These are phyloP conservation scores for Asterionellopsis glacialis DNA, from an alignment of 108 stramenopile genomes.

Conservation along the genomic window DNA sequence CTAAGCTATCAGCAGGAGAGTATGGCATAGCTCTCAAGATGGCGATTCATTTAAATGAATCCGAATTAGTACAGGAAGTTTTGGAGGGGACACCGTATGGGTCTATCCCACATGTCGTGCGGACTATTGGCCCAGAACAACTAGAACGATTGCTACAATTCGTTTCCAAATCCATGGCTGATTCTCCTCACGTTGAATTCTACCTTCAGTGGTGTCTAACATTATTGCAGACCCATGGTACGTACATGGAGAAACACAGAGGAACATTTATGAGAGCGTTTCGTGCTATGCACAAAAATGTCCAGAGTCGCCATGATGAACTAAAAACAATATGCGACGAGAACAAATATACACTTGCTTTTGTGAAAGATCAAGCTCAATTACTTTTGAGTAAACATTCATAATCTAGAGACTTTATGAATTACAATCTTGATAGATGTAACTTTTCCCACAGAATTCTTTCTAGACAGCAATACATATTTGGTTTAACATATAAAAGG, in stretches of 20 bases:
- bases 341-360: constrained; percentile 77
- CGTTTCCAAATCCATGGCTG: constrained; percentile 67
- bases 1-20: constrained; percentile 52
- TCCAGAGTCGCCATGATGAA: constrained; percentile 70
- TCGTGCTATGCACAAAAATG: constrained; percentile 62
- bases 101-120: constrained; percentile 70
- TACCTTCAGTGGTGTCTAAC: constrained; percentile 82
- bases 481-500: no score
- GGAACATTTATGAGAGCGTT: constrained; percentile 78
- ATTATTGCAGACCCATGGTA: constrained; percentile 70
- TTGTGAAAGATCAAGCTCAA: constrained; percentile 50
- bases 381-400: no score
- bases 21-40: constrained; percentile 72
- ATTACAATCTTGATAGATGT: no score
- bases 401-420: no score
- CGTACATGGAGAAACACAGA: constrained; percentile 76
- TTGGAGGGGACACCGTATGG: constrained; percentile 74
- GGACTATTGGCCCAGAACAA: constrained; percentile 61
- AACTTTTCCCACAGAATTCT: no score
- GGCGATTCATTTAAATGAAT: constrained; percentile 85
- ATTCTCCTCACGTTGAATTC: constrained; percentile 86
- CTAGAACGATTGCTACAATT: constrained; percentile 74
- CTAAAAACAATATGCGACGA: constrained; percentile 71
- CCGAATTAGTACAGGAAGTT: constrained; percentile 64
- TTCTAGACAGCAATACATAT: no score